Evolutionary conservation across 306 rosid genomes (phyloP), one percentile per base, ranked within the genome.

Genomic region (Gynostemma pentaphyllum): DNA sequence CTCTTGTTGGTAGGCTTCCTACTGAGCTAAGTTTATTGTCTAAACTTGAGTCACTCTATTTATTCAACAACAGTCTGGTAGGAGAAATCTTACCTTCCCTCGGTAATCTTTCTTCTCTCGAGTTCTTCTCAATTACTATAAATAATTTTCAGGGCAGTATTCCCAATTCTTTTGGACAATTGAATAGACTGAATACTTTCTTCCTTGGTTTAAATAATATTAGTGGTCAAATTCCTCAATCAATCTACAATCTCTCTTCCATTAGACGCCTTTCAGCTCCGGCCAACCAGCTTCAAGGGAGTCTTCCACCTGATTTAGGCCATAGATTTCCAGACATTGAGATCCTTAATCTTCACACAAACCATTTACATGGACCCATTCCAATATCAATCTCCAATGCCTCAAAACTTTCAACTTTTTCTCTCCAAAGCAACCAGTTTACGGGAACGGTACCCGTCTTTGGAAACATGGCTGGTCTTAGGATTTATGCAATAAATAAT

Each of bases 11-110:
- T 4, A 13, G 21, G 1, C 23, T 75, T 75, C 71, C 71, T 3
- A 1, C 4, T 5, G 52, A 37, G 19, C 27, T 69, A 4, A 54
- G 57, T 16, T 67, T 45, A 13, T 29, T 62, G 2, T 26, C 50
- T 0, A 62, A 53, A 8, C 81, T 76, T 29, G 2, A 5, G 8
- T 0, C 6, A 2, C 57, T 76, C 37, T 0, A 0, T 29, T 12
- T 72, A 5, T 0, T 0, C 0, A 13, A 0, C 8, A 76, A 71
- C 32, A 39, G 15, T 10, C 15, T 68, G 1, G n/a, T 3, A 2
- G 77, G 81, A 6, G 53, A 62, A 15, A 71, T 77, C 18, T 68
- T 50, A 16, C n/a, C 61, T 32, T 72, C 55, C 5, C 42, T 63
- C 23, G 72, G 62, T 4, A 77, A 72, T 56, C 64, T 72, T 39